Percentiles rank a stretch among this genome's conserved stretches.
Conservation (phyloP, 371 early-diverging fungal species). For the Mucor lusitanicus region DNA sequence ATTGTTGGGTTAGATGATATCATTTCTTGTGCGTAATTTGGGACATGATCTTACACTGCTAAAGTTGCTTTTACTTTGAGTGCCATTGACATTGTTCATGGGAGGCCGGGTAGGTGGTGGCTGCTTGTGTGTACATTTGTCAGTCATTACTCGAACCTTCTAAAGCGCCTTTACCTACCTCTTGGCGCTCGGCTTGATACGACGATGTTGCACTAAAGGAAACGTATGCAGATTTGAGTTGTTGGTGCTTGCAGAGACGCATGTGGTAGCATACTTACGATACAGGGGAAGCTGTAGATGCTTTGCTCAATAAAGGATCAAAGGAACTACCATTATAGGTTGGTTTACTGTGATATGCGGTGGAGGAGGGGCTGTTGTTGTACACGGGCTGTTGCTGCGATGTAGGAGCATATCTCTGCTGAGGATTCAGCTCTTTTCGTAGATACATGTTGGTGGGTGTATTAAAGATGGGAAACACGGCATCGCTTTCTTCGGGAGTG, state of each 20-base stretch:
- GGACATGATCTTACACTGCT: not conserved
- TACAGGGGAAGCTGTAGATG: not conserved
- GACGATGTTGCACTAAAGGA: not conserved
- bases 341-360: not conserved
- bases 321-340: not conserved
- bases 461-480: slow-evolving; percentile 20
- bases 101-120: not conserved
- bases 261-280: not conserved
- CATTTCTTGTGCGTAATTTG: not conserved
- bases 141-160: not conserved
- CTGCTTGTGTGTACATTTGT: not conserved
- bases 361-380: not conserved
- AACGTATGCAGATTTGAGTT: not conserved
- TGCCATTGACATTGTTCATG: not conserved
- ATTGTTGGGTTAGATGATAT: not conserved
- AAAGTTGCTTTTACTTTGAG: not conserved
- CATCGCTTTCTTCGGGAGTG: slow-evolving; percentile 28
- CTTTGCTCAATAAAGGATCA: slow-evolving; percentile 7
- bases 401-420: not conserved
- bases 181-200: not conserved
- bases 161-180: not conserved
- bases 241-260: not conserved
- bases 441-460: slow-evolving; percentile 28
- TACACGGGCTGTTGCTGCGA: not conserved
- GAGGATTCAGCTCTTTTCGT: slow-evolving; percentile 3